phyloP scores from a whole-genome alignment of 2,329 filamentous ascomycete genomes.

The Ophiostoma tasmaniense region DNA sequence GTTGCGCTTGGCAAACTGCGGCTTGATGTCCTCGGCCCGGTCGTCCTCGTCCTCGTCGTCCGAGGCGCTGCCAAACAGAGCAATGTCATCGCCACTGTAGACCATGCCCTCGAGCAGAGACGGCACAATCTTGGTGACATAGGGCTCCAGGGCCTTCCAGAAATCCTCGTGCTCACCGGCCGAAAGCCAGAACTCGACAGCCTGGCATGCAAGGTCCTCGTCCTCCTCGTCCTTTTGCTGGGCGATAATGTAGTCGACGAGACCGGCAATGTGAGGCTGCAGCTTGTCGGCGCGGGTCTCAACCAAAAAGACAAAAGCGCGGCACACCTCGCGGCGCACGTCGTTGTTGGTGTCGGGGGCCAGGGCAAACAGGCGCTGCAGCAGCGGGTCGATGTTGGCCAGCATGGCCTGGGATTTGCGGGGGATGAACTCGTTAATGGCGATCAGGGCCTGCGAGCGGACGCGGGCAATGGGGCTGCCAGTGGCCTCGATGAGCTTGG shows the following conservation, averaged over 20 bases:
- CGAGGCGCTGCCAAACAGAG: slow-evolving; percentile 71
- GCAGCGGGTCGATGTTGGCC: slow-evolving; percentile 68
- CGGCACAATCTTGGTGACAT: slow-evolving; percentile 77
- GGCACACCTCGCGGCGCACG: slow-evolving; percentile 86
- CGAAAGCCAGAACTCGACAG: slow-evolving; percentile 94
- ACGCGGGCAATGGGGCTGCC: slow-evolving; percentile 68
- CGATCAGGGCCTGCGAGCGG: slow-evolving; percentile 67
- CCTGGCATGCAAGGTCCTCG: slow-evolving; percentile 83
- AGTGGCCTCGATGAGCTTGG: slow-evolving; percentile 82
- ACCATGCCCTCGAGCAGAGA: slow-evolving; percentile 92
- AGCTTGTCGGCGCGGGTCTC: slow-evolving; percentile 88
- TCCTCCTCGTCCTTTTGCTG: slow-evolving; percentile 84
- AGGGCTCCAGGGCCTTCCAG: slow-evolving; percentile 66
- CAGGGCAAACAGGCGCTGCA: slow-evolving; percentile 75
- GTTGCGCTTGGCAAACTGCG: slow-evolving; percentile 71
- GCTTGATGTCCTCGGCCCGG: slow-evolving; percentile 81
- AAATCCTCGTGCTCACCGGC: slow-evolving; percentile 80
- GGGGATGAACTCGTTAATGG: slow-evolving; percentile 86
- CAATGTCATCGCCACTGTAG: slow-evolving; percentile 88
- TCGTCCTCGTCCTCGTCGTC: slow-evolving; percentile 91
- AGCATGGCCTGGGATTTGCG: slow-evolving; percentile 76
- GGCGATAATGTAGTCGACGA: slow-evolving; percentile 86
- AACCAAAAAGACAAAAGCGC: slow-evolving; percentile 84
- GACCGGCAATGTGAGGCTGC: slow-evolving; percentile 72
- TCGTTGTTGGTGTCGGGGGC: slow-evolving; percentile 69